These are phyloP conservation scores for Ceratocystis smalleyi DNA, from an alignment of 2,329 filamentous ascomycete species.

Conservation along the genomic window DNA sequence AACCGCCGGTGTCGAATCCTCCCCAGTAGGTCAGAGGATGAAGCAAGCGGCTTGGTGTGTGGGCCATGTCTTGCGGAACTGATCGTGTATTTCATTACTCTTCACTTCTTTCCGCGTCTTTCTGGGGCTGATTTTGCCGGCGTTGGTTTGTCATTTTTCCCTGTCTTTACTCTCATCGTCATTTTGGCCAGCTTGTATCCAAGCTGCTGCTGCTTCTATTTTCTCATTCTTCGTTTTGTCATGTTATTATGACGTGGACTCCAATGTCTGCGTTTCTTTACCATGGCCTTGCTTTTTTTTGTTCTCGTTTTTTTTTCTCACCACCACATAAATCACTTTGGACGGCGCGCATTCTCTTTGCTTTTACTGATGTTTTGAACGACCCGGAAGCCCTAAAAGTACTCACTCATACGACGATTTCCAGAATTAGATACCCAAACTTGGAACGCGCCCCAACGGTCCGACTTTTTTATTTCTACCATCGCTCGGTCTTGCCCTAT, in stretches of 20 bases:
- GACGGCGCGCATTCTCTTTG: slow-evolving; percentile 10
- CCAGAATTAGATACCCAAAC: slow-evolving; percentile 12
- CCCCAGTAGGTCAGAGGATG: slow-evolving; percentile 11
- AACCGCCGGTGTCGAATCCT: slow-evolving; percentile 16
- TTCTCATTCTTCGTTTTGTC: not conserved
- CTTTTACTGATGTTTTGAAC: slow-evolving; percentile 9
- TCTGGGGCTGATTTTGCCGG: not conserved
- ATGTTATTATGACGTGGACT: not conserved
- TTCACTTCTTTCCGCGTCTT: slow-evolving; percentile 11
- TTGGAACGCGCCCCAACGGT: not conserved
- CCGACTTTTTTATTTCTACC: not conserved
- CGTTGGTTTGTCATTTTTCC: not conserved
- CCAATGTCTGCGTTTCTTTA: not conserved
- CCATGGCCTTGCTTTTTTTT: not conserved
- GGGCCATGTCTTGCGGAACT: not conserved
- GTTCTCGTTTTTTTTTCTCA: not conserved
- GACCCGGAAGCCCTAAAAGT: slow-evolving; percentile 7
- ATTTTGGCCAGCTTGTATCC: not conserved
- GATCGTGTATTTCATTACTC: slow-evolving; percentile 4
- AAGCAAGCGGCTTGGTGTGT: not conserved
- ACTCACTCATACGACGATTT: slow-evolving; percentile 8
- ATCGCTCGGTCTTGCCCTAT: not conserved
- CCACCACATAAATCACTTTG: slow-evolving; percentile 6
- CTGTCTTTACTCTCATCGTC: not conserved
- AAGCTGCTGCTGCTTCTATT: not conserved